phyloP scores from a whole-genome alignment of 2,329 filamentous ascomycete genomes.

The Sporothrix humicola region DNA sequence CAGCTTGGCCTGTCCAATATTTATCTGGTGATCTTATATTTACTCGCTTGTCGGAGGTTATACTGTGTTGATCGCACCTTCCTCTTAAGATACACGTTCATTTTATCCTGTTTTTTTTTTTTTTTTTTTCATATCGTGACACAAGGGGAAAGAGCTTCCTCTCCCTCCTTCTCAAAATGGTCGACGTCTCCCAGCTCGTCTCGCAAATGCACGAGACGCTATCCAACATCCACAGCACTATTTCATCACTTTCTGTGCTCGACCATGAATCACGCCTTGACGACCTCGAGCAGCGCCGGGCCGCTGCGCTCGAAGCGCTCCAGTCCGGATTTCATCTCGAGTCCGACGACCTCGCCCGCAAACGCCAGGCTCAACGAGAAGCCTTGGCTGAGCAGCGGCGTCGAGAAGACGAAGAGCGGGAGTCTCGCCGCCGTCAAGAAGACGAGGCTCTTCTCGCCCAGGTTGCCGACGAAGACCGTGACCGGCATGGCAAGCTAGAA shows the following conservation, averaged over 20 bases:
- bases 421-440: conserved; percentile 46
- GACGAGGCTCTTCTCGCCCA: conserved; percentile 46
- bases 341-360: conserved; percentile 42
- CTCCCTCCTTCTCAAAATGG: conserved; percentile 36
- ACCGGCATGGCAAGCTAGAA: conserved; percentile 43
- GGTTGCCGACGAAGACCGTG: conserved; percentile 44
- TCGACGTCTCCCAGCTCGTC: conserved; percentile 49
- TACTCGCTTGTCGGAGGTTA: not conserved
- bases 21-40: conserved; percentile 10
- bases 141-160: not conserved
- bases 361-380: conserved; percentile 43
- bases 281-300: conserved; percentile 49
- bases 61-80: not conserved
- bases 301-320: conserved; percentile 45
- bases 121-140: not conserved
- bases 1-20: not conserved
- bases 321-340: conserved; percentile 45
- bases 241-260: conserved; percentile 45
- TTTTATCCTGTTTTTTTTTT: not conserved
- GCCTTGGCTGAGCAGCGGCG: conserved; percentile 47
- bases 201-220: conserved; percentile 53
- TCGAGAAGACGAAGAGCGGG: conserved; percentile 51
- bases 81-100: not conserved
- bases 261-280: conserved; percentile 48
- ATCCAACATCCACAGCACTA: conserved; percentile 48